Conservation (phyloP, 2,329 filamentous ascomycete genomes). For the Fusarium sp. region DNA sequence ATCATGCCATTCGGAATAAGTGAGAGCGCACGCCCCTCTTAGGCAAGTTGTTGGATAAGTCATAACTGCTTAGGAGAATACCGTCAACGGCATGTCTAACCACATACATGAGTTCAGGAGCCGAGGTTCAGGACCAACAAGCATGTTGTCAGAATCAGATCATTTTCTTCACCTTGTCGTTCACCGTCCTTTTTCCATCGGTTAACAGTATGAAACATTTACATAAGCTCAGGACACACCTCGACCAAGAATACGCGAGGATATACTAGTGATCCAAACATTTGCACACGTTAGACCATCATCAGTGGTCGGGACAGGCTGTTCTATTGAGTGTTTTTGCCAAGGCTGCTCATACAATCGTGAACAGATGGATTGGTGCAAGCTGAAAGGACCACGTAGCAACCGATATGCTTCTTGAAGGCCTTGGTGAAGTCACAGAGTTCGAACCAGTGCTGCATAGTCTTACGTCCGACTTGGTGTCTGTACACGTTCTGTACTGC, state of each 20-base stretch:
- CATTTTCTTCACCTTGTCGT: not conserved
- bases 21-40: conserved; percentile 14
- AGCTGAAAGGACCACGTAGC: not conserved
- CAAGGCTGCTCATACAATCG: not conserved
- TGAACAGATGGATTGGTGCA: not conserved
- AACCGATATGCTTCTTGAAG: not conserved
- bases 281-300: conserved; percentile 10
- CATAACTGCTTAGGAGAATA: not conserved
- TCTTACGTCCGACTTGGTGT: not conserved
- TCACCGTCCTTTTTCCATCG: not conserved
- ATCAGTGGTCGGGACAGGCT: not conserved
- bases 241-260: conserved; percentile 1
- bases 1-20: conserved; percentile 2
- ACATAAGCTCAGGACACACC: not conserved
- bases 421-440: not conserved
- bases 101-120: not conserved
- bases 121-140: not conserved
- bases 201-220: not conserved
- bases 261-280: conserved; percentile 16
- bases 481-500: not conserved
- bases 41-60: conserved; percentile 1
- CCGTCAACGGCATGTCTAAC: conserved; percentile 9
- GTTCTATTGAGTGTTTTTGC: not conserved
- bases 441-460: not conserved
- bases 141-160: conserved; percentile 3